Conservation (phyloP, 495 filamentous ascomycete species). For the Aspergillus sparsus region DNA sequence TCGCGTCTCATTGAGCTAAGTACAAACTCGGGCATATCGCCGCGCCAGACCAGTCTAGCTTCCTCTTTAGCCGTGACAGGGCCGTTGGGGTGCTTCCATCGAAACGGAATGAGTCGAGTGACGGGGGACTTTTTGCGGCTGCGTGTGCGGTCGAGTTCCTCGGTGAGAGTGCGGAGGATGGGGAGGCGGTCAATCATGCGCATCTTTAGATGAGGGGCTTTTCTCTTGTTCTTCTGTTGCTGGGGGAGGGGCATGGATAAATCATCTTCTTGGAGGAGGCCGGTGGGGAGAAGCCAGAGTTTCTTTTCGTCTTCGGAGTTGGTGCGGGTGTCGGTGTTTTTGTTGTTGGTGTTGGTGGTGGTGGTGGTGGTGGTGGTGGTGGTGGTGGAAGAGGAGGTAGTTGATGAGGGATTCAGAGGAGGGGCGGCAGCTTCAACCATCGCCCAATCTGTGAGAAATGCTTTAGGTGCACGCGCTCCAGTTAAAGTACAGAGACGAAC, state of each 20-base stretch:
- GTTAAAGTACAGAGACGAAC: constrained; percentile 64
- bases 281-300: constrained; percentile 62
- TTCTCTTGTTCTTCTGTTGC: background rate
- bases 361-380: background rate
- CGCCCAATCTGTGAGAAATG: constrained; percentile 64
- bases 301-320: constrained; percentile 5
- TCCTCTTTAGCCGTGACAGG: constrained; percentile 31
- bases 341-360: background rate
- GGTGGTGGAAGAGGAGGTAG: background rate
- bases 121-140: constrained; percentile 26
- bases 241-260: constrained; percentile 1
- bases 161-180: constrained; percentile 25
- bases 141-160: constrained; percentile 3
- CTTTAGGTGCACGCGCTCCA: constrained; percentile 54
- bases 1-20: constrained; percentile 53
- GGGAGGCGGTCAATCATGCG: constrained; percentile 36
- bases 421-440: constrained; percentile 55
- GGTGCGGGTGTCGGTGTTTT: background rate
- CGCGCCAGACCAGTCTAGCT: constrained; percentile 55
- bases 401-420: background rate
- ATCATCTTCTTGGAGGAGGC: constrained; percentile 39
- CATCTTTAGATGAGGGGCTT: constrained; percentile 25
- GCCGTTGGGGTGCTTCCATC: constrained; percentile 40
- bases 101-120: constrained; percentile 32
- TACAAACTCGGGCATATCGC: constrained; percentile 67